These are phyloP conservation scores for Aspergillaceae sp. DNA, from an alignment of 2,329 filamentous ascomycete genomes.

Conservation along the genomic window DNA sequence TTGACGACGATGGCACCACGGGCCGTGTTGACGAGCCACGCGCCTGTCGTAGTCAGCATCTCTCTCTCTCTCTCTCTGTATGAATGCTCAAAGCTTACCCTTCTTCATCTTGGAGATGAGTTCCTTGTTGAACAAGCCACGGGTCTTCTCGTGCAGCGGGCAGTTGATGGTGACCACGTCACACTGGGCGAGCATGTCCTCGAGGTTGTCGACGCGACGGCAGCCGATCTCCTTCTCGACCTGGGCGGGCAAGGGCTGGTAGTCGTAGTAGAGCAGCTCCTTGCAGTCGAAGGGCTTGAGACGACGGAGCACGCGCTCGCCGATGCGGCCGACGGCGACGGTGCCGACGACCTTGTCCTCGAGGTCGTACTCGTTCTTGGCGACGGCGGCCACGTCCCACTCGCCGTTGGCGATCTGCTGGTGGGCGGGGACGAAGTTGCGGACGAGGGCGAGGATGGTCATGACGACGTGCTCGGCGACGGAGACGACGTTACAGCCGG, in stretches of 20 bases:
- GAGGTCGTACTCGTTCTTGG: constrained; percentile 97
- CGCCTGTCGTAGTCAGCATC: constrained; percentile 44
- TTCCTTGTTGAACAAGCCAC: constrained; percentile 96
- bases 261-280: constrained; percentile 98
- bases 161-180: constrained; percentile 99
- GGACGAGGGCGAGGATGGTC: constrained; percentile 92
- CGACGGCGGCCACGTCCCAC: constrained; percentile 91
- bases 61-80: not conserved
- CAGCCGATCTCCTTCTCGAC: constrained; percentile 92
- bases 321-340: constrained; percentile 93
- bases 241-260: constrained; percentile 83
- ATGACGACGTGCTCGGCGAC: constrained; percentile 99
- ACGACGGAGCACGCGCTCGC: constrained; percentile 91
- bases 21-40: constrained; percentile 97
- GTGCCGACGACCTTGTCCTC: constrained; percentile 97
- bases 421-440: constrained; percentile 97
- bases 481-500: constrained; percentile 95
- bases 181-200: constrained; percentile 90
- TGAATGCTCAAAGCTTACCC: constrained; percentile 43
- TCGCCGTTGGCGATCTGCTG: constrained; percentile 83
- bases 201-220: constrained; percentile 76
- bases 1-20: constrained; percentile 98
- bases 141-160: constrained; percentile 96
- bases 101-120: constrained; percentile 99
- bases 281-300: constrained; percentile 99